These are phyloP conservation scores for Alternaria gaisen DNA, from an alignment of 2,329 filamentous ascomycete species.

Conservation along the genomic window DNA sequence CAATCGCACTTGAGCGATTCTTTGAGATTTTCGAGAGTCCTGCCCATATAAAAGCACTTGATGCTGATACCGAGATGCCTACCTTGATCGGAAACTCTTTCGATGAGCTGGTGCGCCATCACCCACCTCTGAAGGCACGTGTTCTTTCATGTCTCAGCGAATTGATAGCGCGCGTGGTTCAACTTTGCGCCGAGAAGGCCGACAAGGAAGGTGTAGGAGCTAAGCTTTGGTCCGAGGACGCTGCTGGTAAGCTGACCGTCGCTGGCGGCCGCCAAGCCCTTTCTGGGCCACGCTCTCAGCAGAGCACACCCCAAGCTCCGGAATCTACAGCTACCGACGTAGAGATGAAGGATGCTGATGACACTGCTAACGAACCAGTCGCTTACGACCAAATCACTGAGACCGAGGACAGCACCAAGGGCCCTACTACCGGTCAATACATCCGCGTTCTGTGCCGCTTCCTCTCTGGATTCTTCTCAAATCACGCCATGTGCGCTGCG, in stretches of 20 bases:
- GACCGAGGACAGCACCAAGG: slow-evolving; percentile 60
- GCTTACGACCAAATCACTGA: slow-evolving; percentile 54
- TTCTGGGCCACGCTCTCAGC: slow-evolving; percentile 53
- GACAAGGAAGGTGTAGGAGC: slow-evolving; percentile 76
- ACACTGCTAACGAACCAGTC: slow-evolving; percentile 33
- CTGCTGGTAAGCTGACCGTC: slow-evolving; percentile 66
- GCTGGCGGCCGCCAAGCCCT: slow-evolving; percentile 63
- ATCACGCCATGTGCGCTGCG: slow-evolving; percentile 72
- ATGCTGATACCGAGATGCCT: slow-evolving; percentile 75
- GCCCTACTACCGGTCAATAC: slow-evolving; percentile 70
- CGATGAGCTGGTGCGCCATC: slow-evolving; percentile 93
- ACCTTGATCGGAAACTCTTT: slow-evolving; percentile 82
- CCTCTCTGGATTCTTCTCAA: slow-evolving; percentile 77
- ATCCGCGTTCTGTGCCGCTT: slow-evolving; percentile 81
- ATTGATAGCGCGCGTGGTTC: slow-evolving; percentile 84
- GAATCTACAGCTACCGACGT: slow-evolving; percentile 55
- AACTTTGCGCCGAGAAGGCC: slow-evolving; percentile 76
- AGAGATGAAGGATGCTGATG: slow-evolving; percentile 68
- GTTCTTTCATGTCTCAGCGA: slow-evolving; percentile 87
- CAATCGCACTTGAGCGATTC: slow-evolving; percentile 82
- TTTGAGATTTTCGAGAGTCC: slow-evolving; percentile 97
- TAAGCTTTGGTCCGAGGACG: slow-evolving; percentile 74
- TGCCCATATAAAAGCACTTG: slow-evolving; percentile 84
- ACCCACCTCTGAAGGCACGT: slow-evolving; percentile 79
- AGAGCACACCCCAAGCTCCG: slow-evolving; percentile 25